phyloP scores from a whole-genome alignment of 1,284 basidiomycete species.

The Trichosporon coremiiforme region DNA sequence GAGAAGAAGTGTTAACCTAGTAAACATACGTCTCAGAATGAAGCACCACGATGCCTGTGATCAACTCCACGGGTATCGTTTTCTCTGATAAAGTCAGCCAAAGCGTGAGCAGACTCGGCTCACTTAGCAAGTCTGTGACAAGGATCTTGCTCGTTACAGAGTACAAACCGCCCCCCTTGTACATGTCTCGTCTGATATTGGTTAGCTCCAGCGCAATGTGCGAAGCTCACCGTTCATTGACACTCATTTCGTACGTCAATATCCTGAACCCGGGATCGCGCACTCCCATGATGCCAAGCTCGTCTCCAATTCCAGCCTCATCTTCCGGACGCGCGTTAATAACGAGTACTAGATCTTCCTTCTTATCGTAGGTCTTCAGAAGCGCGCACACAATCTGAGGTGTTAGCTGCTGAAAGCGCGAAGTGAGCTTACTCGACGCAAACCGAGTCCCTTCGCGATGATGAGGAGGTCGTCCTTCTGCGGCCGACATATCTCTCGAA shows the following conservation, averaged over 20 bases:
- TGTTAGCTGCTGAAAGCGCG: not conserved
- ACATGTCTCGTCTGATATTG: slow-evolving; percentile 70
- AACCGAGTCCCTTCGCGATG: slow-evolving; percentile 81
- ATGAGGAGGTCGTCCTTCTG: slow-evolving; percentile 78
- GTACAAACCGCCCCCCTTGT: slow-evolving; percentile 83
- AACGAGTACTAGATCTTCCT: slow-evolving; percentile 78
- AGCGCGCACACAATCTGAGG: slow-evolving; percentile 73
- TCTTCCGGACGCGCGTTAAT: slow-evolving; percentile 81
- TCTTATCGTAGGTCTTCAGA: slow-evolving; percentile 88
- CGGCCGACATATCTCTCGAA: slow-evolving; percentile 61
- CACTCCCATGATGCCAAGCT: slow-evolving; percentile 88
- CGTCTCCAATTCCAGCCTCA: slow-evolving; percentile 86
- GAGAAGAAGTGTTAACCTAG: not conserved
- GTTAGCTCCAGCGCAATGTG: slow-evolving; percentile 4
- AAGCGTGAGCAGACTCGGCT: slow-evolving; percentile 11
- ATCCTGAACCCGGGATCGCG: slow-evolving; percentile 80
- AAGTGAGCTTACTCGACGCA: slow-evolving; percentile 61
- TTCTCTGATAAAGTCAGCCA: slow-evolving; percentile 51
- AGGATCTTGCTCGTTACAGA: slow-evolving; percentile 93
- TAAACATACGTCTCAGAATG: slow-evolving; percentile 80
- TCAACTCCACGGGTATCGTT: slow-evolving; percentile 78
- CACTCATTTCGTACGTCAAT: slow-evolving; percentile 80
- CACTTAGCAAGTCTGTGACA: slow-evolving; percentile 88
- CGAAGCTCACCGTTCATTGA: slow-evolving; percentile 72
- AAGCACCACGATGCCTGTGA: slow-evolving; percentile 90